Base-by-base conservation (phyloP, 2,329 filamentous ascomycete genomes). In the Nannizzia gypsea region DNA sequence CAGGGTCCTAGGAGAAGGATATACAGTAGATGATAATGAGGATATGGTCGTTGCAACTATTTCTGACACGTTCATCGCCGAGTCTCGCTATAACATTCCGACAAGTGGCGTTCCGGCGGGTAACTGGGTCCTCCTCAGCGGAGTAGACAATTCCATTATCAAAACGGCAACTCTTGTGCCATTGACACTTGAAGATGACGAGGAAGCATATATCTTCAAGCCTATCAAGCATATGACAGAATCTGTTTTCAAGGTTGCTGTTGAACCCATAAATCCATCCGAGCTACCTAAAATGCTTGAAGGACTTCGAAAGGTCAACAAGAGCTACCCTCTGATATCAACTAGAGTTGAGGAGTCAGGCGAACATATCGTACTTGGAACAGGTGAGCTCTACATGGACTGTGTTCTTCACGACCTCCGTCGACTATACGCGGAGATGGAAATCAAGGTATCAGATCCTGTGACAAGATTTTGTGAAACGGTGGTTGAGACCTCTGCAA, bases 371-470 rank as follows among this genome's bases (percentile, higher is more conserved):
- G 81, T 99, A 54, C 82, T 99, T 3, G 93, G 93, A 24, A 99
- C 93, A 0, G 93, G 93, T 62, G 93, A 99, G 73, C 80, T 99
- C n/a, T 99, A 99, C 77, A 97, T 99, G 91, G 93, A 99, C 72
- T 99, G 93, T 68, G 92, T 99, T 2, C 80, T 99, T 52, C 93
- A 99, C 72, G 93, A 99, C 70, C 80, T 99, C 54, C 87, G 93
- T 59, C 83, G 86, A 44, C 75, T 97, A n/a, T 99, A 96, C 70
- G 91, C 93, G 13, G 92, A 97, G 68, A 99, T 99, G 93, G 93
- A 99, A 72, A 88, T 99, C 76, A 97, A 97, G 76, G 90, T 99
- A 56, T 99, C 93, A 0, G 93, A 99, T 71, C 93, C 93, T 0
- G 92, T 99, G 48, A 97, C 93, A 15, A 83, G 93, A 55, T 99